Base-by-base conservation (phyloP, 768 basidiomycete species). In the Suillus brevipes region DNA sequence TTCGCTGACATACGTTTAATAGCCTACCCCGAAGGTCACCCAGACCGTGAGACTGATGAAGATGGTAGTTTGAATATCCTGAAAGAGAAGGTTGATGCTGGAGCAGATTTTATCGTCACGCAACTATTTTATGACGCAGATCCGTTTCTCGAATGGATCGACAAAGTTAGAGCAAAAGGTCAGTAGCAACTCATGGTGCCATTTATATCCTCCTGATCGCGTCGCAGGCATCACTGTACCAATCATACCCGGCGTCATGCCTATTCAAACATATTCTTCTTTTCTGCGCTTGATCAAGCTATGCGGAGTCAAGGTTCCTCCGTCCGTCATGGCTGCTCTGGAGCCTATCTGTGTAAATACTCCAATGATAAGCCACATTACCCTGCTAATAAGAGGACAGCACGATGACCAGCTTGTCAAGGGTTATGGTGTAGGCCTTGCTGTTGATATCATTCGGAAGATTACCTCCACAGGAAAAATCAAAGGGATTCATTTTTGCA, bases 71-170 rank as follows among this genome's bases (percentile, higher is more conserved):
- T 99, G 20, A 79, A 84, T 2, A 81, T 88, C 70, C 81, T 99
- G 63, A 93, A 91, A 75, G 83, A 84, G 52, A 99, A 99, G 75
- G 88, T 97, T 45, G 90, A 97, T 70, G 95, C 93, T 0, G 97
- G 97, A 18, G 97, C 97, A 2, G 92, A 98, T 71, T 99, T 94
- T 74, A 92, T 99, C 66, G 82, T 99, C 60, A 99, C 97, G 0
- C 97, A 99, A 71, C 82, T 99, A 7, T 99, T 99, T 78, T 99
- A 99, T 78, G 97, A 99, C 73, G 87, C 91, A n/a, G 89, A 95
- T 58, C 84, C 84, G 18, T 99, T 97, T 78, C 75, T 94, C 37
- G 71, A 78, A 18, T 99, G 97, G 97, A 77, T 89, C 28, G 76
- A 81, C 70, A 87, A 85, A 72, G 85, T 95, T 57, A 82, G 95